Conservation (phyloP, 345 rosid genomes). For the Dovyalis caffra region DNA sequence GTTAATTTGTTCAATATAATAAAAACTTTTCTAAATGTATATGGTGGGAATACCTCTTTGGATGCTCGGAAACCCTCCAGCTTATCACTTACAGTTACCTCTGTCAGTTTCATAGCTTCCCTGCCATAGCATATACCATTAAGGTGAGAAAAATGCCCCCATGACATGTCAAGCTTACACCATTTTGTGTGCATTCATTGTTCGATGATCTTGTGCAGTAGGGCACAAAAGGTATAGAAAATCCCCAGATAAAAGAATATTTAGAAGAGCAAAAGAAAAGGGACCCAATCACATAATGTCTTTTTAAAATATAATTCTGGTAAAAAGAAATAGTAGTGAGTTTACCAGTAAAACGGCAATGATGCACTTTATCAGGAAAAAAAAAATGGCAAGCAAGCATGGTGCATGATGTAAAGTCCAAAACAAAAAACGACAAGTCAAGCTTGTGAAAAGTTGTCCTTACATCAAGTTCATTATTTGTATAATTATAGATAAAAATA, state of each 20-base stretch:
- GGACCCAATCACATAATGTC: too few relatives aligned
- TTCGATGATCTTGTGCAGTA: background rate
- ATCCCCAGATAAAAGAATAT: background rate
- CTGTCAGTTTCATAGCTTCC: conserved; percentile 29
- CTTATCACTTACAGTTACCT: conserved; percentile 20
- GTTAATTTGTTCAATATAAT: background rate
- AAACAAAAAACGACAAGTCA: too few relatives aligned
- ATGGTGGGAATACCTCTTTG: conserved; percentile 59
- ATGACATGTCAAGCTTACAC: background rate
- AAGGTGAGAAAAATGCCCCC: background rate
- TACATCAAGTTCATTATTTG: too few relatives aligned
- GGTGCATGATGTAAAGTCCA: too few relatives aligned
- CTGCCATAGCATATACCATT: conserved; percentile 40
- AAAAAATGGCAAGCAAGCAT: too few relatives aligned
- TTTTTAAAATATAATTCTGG: too few relatives aligned
- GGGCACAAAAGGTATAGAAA: background rate
- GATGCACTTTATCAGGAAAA: too few relatives aligned
- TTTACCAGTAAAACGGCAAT: too few relatives aligned
- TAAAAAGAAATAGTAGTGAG: too few relatives aligned
- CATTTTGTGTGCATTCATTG: background rate
- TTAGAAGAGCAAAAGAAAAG: background rate
- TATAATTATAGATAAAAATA: too few relatives aligned
- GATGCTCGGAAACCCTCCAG: conserved; percentile 83
- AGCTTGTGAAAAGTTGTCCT: too few relatives aligned
- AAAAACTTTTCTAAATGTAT: background rate